Conservation (phyloP, 1,284 basidiomycete species). For the Vanrija sp. region DNA sequence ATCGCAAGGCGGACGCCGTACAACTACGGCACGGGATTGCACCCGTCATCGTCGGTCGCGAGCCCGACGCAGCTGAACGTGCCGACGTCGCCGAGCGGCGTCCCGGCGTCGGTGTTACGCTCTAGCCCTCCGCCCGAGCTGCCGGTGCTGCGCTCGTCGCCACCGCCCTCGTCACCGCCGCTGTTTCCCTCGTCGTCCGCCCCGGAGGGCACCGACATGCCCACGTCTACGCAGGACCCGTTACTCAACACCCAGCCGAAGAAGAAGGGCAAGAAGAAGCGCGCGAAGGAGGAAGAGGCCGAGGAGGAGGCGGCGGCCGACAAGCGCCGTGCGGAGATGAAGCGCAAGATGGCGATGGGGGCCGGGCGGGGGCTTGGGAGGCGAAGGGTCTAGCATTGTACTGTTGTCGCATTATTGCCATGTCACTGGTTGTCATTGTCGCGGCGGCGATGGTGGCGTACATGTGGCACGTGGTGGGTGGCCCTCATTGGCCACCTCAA, state of each 20-base stretch:
- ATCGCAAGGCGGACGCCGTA: neutral
- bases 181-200: neutral
- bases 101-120: neutral
- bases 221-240: slow-evolving; percentile 12
- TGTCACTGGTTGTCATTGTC: too few species aligned
- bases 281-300: slow-evolving; percentile 28
- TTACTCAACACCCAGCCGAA: slow-evolving; percentile 13
- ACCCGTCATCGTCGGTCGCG: neutral
- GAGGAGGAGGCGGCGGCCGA: slow-evolving; percentile 31
- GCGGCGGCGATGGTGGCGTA: too few species aligned
- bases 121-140: neutral
- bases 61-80: neutral
- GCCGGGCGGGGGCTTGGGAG: slow-evolving; percentile 25
- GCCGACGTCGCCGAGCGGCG: neutral
- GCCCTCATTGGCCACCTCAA: too few species aligned
- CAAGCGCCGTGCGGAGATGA: slow-evolving; percentile 28
- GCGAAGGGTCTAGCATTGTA: slow-evolving; percentile 11
- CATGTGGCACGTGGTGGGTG: too few species aligned
- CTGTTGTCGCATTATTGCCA: too few species aligned
- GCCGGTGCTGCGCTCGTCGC: neutral
- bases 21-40: slow-evolving; percentile 7
- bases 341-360: slow-evolving; percentile 31
- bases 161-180: neutral
- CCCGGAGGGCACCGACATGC: neutral
- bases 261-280: slow-evolving; percentile 20